phyloP scores from a whole-genome alignment of 2,329 filamentous ascomycete species.

The Botrytis galanthina region DNA sequence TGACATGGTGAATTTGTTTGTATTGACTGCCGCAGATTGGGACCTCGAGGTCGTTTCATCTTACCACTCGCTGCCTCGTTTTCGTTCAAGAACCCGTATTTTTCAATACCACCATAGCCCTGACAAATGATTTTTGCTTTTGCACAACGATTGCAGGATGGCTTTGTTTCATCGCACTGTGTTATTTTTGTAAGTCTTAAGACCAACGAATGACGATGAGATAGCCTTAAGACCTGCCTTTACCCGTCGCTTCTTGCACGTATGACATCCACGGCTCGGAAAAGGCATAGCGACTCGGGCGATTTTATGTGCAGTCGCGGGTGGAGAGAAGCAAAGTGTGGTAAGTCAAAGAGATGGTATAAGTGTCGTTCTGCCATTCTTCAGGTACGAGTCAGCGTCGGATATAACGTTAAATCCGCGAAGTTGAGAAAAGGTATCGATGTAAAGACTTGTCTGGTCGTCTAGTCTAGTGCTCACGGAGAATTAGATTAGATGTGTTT shows the following conservation, averaged over 20 bases:
- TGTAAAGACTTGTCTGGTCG: background rate
- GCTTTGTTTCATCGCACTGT: background rate
- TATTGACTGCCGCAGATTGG: background rate
- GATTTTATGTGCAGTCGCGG: background rate
- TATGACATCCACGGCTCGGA: background rate
- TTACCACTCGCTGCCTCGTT: background rate
- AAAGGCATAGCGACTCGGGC: background rate
- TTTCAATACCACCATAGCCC: background rate
- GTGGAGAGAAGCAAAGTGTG: no score
- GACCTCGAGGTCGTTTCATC: background rate
- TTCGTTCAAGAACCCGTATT: background rate
- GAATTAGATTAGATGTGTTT: no score
- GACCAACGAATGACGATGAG: background rate
- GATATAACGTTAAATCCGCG: background rate
- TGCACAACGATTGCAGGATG: background rate
- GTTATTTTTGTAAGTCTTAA: background rate
- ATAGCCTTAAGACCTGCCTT: background rate
- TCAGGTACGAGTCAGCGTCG: no score
- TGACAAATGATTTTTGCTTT: background rate
- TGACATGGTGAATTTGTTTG: background rate
- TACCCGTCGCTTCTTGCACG: background rate
- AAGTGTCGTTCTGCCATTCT: no score
- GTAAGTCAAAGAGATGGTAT: background rate
- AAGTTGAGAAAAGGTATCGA: background rate
- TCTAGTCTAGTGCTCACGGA: no score